Percentiles rank a stretch among this genome's conserved stretches.
Evolutionary conservation across 805 yeast genomes (phyloP).

Genomic region (Candida germanica): DNA sequence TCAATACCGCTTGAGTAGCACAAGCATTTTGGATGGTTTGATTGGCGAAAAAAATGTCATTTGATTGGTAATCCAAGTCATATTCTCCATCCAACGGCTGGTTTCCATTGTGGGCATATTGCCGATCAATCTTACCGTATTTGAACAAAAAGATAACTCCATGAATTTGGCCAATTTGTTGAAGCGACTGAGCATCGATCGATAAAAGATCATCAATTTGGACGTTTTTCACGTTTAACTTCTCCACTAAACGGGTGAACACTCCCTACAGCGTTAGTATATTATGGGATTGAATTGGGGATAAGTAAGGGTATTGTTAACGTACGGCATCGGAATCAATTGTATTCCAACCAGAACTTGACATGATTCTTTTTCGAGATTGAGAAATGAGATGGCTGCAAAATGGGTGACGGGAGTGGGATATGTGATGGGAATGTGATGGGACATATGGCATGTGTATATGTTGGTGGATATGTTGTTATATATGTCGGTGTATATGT

Average conservation of each 20-base stretch:
- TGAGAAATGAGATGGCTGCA: too few relatives aligned
- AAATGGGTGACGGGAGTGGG: too few relatives aligned
- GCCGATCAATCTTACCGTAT: conserved; percentile 43
- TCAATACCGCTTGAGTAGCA: conserved; percentile 70
- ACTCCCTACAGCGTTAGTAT: conserved; percentile 42
- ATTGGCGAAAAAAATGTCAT: conserved; percentile 54
- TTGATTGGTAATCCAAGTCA: conserved; percentile 29
- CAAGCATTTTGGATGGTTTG: conserved; percentile 69
- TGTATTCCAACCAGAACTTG: conserved; percentile 51
- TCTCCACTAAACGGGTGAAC: conserved; percentile 59
- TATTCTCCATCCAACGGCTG: conserved; percentile 45
- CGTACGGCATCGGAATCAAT: conserved; percentile 62
- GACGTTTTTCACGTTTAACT: conserved; percentile 48
- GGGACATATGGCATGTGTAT: too few relatives aligned
- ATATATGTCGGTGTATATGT: too few relatives aligned
- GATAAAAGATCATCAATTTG: conserved; percentile 59
- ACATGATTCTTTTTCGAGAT: conserved; percentile 8
- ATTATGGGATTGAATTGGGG: not conserved
- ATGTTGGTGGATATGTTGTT: too few relatives aligned
- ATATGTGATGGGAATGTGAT: too few relatives aligned
- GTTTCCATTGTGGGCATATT: conserved; percentile 23
- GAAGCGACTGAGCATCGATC: conserved; percentile 44
- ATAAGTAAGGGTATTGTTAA: too few relatives aligned
- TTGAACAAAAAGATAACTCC: conserved; percentile 66
- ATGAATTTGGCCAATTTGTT: conserved; percentile 40